phyloP scores from a whole-genome alignment of 2,329 filamentous ascomycete genomes.

The Colletotrichum liaoningense region DNA sequence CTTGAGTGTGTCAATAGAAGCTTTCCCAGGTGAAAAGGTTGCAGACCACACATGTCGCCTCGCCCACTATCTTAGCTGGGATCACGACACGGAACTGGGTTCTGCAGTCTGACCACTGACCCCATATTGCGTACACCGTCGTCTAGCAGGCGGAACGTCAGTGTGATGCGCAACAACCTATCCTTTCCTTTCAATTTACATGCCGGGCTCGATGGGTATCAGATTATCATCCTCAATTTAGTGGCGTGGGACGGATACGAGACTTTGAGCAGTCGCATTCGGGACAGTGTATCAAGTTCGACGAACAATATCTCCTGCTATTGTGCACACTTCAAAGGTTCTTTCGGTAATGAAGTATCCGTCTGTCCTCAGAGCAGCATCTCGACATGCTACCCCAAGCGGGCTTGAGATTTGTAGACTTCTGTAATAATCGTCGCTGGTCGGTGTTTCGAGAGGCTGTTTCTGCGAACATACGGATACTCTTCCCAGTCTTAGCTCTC shows the following conservation, averaged over 20 bases:
- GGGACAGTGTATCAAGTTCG: background rate
- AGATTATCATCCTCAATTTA: background rate
- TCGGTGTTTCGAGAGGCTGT: too few relatives aligned
- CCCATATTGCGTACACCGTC: constrained; percentile 15
- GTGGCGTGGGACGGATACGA: background rate
- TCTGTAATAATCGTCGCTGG: background rate
- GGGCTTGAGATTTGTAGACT: background rate
- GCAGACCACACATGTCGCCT: constrained; percentile 5
- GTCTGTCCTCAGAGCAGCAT: background rate
- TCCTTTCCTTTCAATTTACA: background rate
- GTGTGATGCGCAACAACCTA: background rate
- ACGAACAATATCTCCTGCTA: background rate
- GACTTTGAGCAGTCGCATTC: background rate
- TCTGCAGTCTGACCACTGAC: constrained; percentile 10
- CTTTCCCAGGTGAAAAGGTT: background rate
- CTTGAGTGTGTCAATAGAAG: background rate
- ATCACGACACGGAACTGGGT: constrained; percentile 4
- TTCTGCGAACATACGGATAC: background rate
- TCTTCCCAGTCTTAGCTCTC: background rate
- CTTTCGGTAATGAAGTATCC: background rate
- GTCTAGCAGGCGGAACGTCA: background rate
- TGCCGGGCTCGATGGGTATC: background rate
- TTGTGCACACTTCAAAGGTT: background rate
- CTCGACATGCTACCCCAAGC: background rate
- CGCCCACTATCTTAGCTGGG: background rate